These are phyloP conservation scores for Umbelopsis sp. DNA, from an alignment of 192 early-diverging fungal species.

Conservation along the genomic window DNA sequence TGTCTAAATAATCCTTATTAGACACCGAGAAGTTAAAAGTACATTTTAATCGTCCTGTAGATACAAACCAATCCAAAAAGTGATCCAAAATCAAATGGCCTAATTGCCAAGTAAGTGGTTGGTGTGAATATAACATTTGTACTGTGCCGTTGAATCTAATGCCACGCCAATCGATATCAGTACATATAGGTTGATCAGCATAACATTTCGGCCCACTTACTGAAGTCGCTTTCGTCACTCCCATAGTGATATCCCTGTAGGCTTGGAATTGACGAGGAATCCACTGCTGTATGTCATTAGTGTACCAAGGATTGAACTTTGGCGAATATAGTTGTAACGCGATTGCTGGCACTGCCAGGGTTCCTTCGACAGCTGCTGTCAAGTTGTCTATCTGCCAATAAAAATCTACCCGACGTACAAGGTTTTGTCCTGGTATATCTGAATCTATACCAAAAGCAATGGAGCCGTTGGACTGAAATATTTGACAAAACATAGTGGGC, in stretches of 20 bases:
- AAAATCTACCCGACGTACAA: conserved; percentile 22
- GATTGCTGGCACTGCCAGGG: conserved; percentile 12
- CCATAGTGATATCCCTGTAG: conserved; percentile 9
- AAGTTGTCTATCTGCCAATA: conserved; percentile 30
- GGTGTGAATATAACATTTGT: conserved; percentile 19
- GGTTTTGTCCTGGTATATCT: neutral
- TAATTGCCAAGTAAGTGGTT: conserved; percentile 8
- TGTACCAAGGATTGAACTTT: conserved; percentile 22
- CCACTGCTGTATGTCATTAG: conserved; percentile 3
- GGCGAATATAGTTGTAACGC: conserved; percentile 16
- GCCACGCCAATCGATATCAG: neutral
- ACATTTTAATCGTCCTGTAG: no score
- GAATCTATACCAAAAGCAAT: neutral
- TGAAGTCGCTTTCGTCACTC: neutral
- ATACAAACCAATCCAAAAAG: conserved; percentile 27
- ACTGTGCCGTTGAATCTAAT: conserved; percentile 6
- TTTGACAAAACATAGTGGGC: neutral
- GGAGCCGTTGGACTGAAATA: conserved; percentile 25
- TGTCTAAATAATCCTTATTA: neutral
- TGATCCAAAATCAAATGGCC: conserved; percentile 1
- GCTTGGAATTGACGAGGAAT: neutral
- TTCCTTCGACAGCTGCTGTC: neutral
- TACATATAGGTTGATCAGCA: neutral
- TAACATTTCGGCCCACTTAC: neutral
- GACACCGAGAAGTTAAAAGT: neutral